Evolutionary conservation across 2,329 filamentous ascomycete species (phyloP).

Genomic region (Beauveria rudraprayagi): DNA sequence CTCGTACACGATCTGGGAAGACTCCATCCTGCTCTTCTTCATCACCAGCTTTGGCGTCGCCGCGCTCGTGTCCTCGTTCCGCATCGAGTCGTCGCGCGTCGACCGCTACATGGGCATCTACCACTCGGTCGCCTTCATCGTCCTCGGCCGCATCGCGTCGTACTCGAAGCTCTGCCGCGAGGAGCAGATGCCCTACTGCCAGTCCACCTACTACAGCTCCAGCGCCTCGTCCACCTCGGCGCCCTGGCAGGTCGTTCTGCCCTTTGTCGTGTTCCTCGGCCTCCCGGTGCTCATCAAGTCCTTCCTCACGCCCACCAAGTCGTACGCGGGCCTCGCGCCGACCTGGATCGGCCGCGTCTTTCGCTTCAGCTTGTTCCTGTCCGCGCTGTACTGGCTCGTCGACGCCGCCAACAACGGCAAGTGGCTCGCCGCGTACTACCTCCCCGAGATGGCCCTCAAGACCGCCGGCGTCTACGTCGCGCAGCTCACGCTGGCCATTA

Average conservation of each 20-base stretch:
- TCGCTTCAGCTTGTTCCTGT: conserved; percentile 65
- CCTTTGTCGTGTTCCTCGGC: conserved; percentile 62
- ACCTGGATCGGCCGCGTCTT: conserved; percentile 78
- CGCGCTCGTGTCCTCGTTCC: conserved; percentile 66
- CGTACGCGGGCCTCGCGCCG: conserved; percentile 78
- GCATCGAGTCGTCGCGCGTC: conserved; percentile 50
- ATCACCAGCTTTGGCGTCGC: conserved; percentile 77
- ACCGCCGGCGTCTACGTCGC: conserved; percentile 67
- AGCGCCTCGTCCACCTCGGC: conserved; percentile 87
- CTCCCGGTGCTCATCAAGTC: conserved; percentile 70
- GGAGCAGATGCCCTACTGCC: conserved; percentile 96
- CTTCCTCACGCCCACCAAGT: conserved; percentile 74
- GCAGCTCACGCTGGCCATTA: conserved; percentile 70
- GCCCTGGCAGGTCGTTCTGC: conserved; percentile 77
- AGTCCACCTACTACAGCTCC: conserved; percentile 91
- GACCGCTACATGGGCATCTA: conserved; percentile 73
- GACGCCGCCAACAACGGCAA: conserved; percentile 81
- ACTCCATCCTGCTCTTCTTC: conserved; percentile 88
- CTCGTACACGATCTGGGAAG: conserved; percentile 98
- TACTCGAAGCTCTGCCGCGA: conserved; percentile 90
- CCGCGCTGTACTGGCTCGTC: conserved; percentile 77
- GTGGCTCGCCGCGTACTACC: conserved; percentile 53
- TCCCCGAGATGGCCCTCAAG: conserved; percentile 59
- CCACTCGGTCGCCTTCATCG: conserved; percentile 75
- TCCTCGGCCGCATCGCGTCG: conserved; percentile 72